Conservation (phyloP, 768 basidiomycete species). For the Multifurca ochricompacta region DNA sequence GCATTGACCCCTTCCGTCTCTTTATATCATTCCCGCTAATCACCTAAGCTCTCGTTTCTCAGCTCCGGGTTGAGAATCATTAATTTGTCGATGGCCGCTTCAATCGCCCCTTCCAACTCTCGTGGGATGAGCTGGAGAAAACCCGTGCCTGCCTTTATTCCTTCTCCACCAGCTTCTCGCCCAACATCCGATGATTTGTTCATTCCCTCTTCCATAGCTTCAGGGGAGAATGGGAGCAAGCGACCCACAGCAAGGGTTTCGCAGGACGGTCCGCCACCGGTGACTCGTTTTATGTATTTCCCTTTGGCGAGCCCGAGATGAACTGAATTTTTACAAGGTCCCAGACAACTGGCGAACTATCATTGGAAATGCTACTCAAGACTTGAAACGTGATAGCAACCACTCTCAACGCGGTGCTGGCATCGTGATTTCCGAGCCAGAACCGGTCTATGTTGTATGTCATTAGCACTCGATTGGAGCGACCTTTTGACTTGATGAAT, state of each 20-base stretch:
- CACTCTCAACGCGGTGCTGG: neutral
- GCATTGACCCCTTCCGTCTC: slow-evolving; percentile 3
- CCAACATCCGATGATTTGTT: slow-evolving; percentile 17
- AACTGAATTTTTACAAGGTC: slow-evolving; percentile 2
- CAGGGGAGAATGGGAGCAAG: neutral
- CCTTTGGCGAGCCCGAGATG: neutral
- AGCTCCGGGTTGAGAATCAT: slow-evolving; percentile 10
- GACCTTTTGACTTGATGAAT: neutral
- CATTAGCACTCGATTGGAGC: neutral
- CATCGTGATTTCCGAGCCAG: neutral
- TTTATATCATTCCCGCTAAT: slow-evolving; percentile 15
- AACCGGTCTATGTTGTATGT: slow-evolving; percentile 1
- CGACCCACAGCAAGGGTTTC: neutral
- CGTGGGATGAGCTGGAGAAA: slow-evolving; percentile 20
- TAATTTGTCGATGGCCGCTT: slow-evolving; percentile 4
- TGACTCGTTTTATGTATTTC: neutral
- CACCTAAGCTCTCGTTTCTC: neutral
- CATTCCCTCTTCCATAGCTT: neutral
- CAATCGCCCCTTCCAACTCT: slow-evolving; percentile 14
- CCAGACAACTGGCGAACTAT: slow-evolving; percentile 15
- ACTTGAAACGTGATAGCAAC: neutral
- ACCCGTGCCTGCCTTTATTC: slow-evolving; percentile 18
- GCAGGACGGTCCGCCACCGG: slow-evolving; percentile 1
- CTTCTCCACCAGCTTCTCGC: slow-evolving; percentile 16
- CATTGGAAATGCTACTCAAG: slow-evolving; percentile 1